Evolutionary conservation across 352 stramenopile genomes (phyloP).

Genomic region (Phytophthora pisi): DNA sequence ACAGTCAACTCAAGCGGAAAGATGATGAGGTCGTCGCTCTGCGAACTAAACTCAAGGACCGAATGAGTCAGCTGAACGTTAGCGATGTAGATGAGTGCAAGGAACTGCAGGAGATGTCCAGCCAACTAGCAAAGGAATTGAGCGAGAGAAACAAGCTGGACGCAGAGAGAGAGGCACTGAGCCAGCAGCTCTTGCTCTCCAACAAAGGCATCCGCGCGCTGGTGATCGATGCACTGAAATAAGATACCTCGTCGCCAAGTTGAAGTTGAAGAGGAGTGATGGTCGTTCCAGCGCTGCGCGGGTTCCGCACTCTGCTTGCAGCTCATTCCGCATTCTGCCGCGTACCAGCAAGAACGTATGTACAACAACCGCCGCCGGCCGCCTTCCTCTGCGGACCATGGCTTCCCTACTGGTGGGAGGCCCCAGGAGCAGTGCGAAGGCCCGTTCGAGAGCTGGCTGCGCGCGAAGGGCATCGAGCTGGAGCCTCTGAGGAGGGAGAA

Average conservation of each 20-base stretch:
- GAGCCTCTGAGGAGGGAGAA: not conserved
- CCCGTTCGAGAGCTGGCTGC: not conserved
- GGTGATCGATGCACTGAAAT: not conserved
- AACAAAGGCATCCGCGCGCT: not conserved
- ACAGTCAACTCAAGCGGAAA: not conserved
- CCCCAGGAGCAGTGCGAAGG: not conserved
- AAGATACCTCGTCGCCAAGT: not conserved
- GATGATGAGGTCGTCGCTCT: not conserved
- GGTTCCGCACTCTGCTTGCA: not conserved
- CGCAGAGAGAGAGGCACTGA: not conserved
- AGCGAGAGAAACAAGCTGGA: not conserved
- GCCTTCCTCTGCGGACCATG: not conserved
- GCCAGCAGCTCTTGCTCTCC: not conserved
- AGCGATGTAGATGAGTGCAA: not conserved
- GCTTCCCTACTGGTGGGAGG: not conserved
- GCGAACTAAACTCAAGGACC: not conserved
- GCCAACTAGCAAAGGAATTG: not conserved
- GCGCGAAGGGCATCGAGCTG: not conserved
- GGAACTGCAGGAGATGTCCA: not conserved
- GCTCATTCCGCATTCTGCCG: conserved; percentile 2
- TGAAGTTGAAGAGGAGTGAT: conserved; percentile 7
- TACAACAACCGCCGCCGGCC: not conserved
- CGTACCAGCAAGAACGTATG: not conserved
- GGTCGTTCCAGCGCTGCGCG: not conserved
- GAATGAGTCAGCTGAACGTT: not conserved